A percentile compares a stretch with the other conserved stretches of the same genome.
Conservation (phyloP, 495 filamentous ascomycete species). For the Xylaria palmicola region DNA sequence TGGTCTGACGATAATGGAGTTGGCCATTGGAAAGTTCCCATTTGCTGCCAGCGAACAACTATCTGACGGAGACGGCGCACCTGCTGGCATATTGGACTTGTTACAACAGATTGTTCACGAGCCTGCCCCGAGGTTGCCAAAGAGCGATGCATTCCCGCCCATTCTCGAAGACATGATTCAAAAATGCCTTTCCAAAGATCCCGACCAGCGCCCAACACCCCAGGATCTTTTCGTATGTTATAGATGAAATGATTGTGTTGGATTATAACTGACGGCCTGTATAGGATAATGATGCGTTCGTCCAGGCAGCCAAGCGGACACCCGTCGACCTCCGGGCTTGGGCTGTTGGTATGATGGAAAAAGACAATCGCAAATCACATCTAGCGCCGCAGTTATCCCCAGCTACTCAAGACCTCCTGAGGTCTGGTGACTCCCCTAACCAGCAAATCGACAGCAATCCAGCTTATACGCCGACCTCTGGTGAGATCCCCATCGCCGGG, state of each 20-base stretch:
- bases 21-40: conserved; percentile 94
- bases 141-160: conserved; percentile 93
- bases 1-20: conserved; percentile 91
- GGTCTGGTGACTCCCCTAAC: conserved; percentile 52
- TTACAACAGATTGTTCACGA: conserved; percentile 98
- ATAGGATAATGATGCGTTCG: conserved; percentile 84
- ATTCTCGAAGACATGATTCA: conserved; percentile 96
- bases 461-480: conserved; percentile 58
- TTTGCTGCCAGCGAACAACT: conserved; percentile 76
- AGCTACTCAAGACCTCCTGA: conserved; percentile 56
- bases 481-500: conserved; percentile 65
- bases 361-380: conserved; percentile 89
- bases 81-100: conserved; percentile 92
- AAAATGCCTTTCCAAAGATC: conserved; percentile 87
- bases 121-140: conserved; percentile 85
- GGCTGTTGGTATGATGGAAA: conserved; percentile 88
- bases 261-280: conserved; percentile 22
- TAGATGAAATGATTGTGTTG: neutral
- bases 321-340: conserved; percentile 87
- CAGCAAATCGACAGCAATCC: conserved; percentile 34
- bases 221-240: conserved; percentile 71
- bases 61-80: conserved; percentile 65
- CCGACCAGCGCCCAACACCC: conserved; percentile 85
- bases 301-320: conserved; percentile 92
- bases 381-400: conserved; percentile 66